A percentile compares a stretch with the other conserved stretches of the same genome.
Conservation (phyloP, 352 stramenopile genomes). For the Pythium folliculosum region DNA sequence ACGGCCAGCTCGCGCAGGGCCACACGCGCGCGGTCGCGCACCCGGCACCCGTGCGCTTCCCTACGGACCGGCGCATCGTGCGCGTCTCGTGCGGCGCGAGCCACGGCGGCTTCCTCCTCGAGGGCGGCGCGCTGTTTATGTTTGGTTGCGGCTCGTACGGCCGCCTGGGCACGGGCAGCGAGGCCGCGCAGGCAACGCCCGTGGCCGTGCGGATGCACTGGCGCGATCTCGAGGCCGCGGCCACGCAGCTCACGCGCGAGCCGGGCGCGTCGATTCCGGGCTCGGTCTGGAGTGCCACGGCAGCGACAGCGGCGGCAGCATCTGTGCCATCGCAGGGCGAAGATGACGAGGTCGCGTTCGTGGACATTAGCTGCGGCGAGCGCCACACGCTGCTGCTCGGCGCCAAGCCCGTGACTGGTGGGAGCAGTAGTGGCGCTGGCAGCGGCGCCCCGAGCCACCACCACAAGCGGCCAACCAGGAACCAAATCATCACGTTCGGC, state of each 20-base stretch:
- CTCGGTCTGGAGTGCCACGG: neutral
- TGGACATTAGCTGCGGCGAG: slow-evolving; percentile 67
- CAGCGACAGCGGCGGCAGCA: neutral
- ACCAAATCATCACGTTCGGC: slow-evolving; percentile 60
- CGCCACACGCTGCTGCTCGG: slow-evolving; percentile 61
- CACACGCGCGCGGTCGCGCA: slow-evolving; percentile 28
- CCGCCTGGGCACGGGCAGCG: slow-evolving; percentile 45
- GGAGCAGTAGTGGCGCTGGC: neutral
- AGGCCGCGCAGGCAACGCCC: slow-evolving; percentile 28
- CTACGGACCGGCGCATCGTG: slow-evolving; percentile 36
- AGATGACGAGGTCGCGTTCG: slow-evolving; percentile 46
- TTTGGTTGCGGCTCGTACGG: slow-evolving; percentile 69
- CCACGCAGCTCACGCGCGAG: neutral
- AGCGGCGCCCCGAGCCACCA: neutral
- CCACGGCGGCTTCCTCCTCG: slow-evolving; percentile 65
- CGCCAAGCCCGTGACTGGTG: slow-evolving; percentile 4
- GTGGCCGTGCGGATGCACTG: slow-evolving; percentile 44
- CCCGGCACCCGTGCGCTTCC: slow-evolving; percentile 36
- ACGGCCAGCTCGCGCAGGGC: slow-evolving; percentile 62
- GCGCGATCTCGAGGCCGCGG: slow-evolving; percentile 32
- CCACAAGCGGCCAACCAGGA: slow-evolving; percentile 27
- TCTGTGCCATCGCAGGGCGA: slow-evolving; percentile 1
- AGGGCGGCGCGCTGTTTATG: slow-evolving; percentile 62
- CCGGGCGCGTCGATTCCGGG: slow-evolving; percentile 20
- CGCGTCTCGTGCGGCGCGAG: slow-evolving; percentile 52